Conservation (phyloP, 768 basidiomycete species). For the Mycena vitilis region DNA sequence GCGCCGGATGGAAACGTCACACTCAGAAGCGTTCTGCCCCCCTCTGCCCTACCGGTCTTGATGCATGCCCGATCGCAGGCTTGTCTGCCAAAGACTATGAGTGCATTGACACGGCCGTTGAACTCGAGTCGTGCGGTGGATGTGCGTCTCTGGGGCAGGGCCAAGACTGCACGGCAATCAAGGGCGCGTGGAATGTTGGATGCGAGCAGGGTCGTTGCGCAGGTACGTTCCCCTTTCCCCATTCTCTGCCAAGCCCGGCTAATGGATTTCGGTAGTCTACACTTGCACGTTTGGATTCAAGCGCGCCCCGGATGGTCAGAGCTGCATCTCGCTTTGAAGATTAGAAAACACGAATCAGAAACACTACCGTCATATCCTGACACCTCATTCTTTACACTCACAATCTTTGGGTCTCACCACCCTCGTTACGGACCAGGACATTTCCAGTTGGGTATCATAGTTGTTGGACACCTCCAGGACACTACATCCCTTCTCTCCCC, state of each 20-base stretch:
- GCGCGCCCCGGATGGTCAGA: constrained; percentile 49
- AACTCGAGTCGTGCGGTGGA: constrained; percentile 82
- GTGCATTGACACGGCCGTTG: constrained; percentile 70
- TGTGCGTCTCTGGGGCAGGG: constrained; percentile 73
- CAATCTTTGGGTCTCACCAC: constrained; percentile 22
- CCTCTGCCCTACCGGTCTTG: constrained; percentile 65
- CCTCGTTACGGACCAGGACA: constrained; percentile 12
- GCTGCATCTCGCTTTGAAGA: constrained; percentile 37
- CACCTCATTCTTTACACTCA: constrained; percentile 31
- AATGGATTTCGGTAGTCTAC: constrained; percentile 52
- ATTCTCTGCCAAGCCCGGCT: constrained; percentile 6
- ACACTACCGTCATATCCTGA: constrained; percentile 32
- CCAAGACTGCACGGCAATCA: constrained; percentile 77
- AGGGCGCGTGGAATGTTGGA: constrained; percentile 75
- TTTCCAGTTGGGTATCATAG: not conserved
- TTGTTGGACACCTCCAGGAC: constrained; percentile 20
- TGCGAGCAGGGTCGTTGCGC: constrained; percentile 68
- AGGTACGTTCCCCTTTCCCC: constrained; percentile 52
- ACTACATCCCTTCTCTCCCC: constrained; percentile 8
- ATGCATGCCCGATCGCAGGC: constrained; percentile 67
- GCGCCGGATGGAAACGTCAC: constrained; percentile 35
- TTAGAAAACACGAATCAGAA: constrained; percentile 18
- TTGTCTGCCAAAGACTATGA: constrained; percentile 60
- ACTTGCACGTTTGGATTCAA: constrained; percentile 63
- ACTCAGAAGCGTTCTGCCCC: constrained; percentile 45